Base-by-base conservation (phyloP, 2,329 filamentous ascomycete genomes). In the Nemania diffusa region DNA sequence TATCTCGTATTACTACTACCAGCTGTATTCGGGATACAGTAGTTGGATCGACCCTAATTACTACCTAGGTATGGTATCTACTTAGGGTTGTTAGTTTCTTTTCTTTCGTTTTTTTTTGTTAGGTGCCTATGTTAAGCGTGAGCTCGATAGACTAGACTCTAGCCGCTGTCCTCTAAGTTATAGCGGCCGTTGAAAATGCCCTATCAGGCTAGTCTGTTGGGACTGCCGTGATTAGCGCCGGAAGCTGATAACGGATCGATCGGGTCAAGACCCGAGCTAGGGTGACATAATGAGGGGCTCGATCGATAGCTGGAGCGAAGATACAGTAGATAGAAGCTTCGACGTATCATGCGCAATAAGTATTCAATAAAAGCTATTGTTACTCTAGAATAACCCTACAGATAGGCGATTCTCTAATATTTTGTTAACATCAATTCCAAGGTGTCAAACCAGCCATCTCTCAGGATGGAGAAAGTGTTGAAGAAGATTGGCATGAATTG, bases 401-500 rank as follows among this genome's bases (percentile, higher is more conserved):
- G 20, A 9, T 42, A 27, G 4, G 24, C 6, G 8, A 11, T n/a
- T 42, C 34, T 44, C 34, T 42, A 1, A n/a, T 42, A 56, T 20
- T 27, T 27, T 15, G 15, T 9, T 5, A 7, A 15, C 17, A 27
- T 46, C 8, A 22, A 22, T 46, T 42, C 40, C 5, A 22, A 57
- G 17, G n/a, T n/a, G n/a, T n/a, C n/a, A n/a, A n/a, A n/a, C 5
- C 0, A n/a, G 17, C 17, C 42, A 26, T 11, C 4, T 8, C 20
- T 27, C 6, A 48, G 2, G 15, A 62, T 62, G 59, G 51, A 46
- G 24, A 26, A 15, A 11, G 37, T 46, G 27, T 20, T 62, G 40
- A 48, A 46, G 3, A 62, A 62, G 22, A 17, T 62, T 26, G 40
- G 50, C 27, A 46, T 62, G 3, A 62, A 62, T 48, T 62, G 59